A percentile compares a stretch with the other conserved stretches of the same genome.
phyloP scores from a whole-genome alignment of 495 filamentous ascomycete species.

The Thozetella sp. region DNA sequence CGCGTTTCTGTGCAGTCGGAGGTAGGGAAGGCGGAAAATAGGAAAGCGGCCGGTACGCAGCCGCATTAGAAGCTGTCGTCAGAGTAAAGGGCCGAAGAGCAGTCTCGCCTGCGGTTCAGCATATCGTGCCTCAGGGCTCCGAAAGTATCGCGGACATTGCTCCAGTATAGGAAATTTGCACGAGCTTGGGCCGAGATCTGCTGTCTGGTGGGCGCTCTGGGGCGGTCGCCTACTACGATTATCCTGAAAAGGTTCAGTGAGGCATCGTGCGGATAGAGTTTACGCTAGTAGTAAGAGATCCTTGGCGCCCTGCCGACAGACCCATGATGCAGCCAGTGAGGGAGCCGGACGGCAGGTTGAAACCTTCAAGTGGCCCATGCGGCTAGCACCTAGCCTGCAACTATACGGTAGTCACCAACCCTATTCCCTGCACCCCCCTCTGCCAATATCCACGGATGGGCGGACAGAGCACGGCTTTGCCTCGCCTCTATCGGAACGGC shows the following conservation, averaged over 20 bases:
- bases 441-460: too few relatives aligned
- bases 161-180: neutral
- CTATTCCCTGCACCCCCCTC: neutral
- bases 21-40: too few relatives aligned
- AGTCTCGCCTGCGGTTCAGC: too few relatives aligned
- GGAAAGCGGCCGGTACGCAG: too few relatives aligned
- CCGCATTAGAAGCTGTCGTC: too few relatives aligned
- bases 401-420: neutral
- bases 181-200: neutral
- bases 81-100: too few relatives aligned
- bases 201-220: neutral
- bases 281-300: slow-evolving; percentile 9
- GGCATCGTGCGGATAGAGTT: slow-evolving; percentile 14
- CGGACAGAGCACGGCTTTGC: too few relatives aligned
- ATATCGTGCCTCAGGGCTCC: neutral
- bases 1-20: too few relatives aligned
- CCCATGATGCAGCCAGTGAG: neutral
- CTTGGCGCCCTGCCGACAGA: neutral
- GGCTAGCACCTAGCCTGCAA: neutral
- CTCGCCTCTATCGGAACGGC: too few relatives aligned
- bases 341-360: neutral
- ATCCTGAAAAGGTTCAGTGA: neutral
- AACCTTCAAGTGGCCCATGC: neutral
- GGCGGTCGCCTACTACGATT: neutral
- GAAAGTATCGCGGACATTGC: slow-evolving; percentile 1